A percentile compares a stretch with the other conserved stretches of the same genome.
Conservation (phyloP, 2,329 filamentous ascomycete genomes). For the Sarocladiaceae sp. region DNA sequence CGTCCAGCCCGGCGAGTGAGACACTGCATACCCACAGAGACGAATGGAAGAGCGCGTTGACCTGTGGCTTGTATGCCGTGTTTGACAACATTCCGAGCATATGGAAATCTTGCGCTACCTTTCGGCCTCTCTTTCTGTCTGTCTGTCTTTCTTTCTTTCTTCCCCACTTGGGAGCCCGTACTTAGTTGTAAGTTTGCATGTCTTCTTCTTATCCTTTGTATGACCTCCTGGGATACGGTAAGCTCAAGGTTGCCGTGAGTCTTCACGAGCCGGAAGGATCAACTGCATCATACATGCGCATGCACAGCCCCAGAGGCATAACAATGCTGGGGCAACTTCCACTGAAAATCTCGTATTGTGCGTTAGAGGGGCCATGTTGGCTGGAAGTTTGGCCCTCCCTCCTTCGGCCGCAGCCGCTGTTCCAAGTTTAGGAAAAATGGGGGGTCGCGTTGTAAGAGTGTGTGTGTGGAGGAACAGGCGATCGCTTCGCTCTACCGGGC, state of each 20-base stretch:
- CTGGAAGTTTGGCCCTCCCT: not conserved
- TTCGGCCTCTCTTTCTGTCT: no score
- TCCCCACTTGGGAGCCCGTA: no score
- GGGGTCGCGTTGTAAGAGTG: not conserved
- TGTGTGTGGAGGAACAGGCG: conserved; percentile 6
- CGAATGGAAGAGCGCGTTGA: not conserved
- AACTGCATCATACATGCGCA: not conserved
- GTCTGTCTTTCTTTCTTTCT: no score
- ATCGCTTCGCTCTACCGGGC: conserved; percentile 6
- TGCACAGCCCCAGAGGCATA: conserved; percentile 5
- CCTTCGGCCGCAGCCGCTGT: conserved; percentile 6
- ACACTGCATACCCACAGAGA: not conserved
- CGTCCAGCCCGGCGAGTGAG: not conserved
- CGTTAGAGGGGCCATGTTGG: not conserved
- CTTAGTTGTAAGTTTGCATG: no score
- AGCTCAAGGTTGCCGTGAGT: no score
- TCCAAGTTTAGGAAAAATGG: conserved; percentile 8
- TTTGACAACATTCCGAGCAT: not conserved
- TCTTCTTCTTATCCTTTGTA: no score
- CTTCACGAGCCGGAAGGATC: not conserved
- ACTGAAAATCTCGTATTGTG: conserved; percentile 6
- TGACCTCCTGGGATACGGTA: no score
- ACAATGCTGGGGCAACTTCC: not conserved
- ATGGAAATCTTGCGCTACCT: not conserved
- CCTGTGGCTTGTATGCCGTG: not conserved